Percentiles rank a stretch among this genome's conserved stretches.
Evolutionary conservation across 768 basidiomycete genomes (phyloP).

Genomic region (Mycena pura): DNA sequence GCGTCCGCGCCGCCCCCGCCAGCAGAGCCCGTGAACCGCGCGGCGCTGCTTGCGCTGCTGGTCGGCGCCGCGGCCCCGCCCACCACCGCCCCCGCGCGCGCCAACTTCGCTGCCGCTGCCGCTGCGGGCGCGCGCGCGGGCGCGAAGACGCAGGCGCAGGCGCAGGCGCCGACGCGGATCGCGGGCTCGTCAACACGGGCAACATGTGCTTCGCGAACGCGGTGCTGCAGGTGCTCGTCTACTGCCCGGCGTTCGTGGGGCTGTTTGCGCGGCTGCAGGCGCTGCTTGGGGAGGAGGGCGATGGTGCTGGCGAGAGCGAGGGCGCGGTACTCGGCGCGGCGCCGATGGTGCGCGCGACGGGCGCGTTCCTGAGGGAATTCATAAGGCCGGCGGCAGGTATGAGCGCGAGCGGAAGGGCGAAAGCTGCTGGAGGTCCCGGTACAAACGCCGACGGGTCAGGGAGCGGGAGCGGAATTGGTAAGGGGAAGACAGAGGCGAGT

Average conservation of each 20-base stretch:
- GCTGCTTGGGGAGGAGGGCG: constrained; percentile 34
- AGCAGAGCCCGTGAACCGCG: constrained; percentile 41
- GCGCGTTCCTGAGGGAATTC: constrained; percentile 84
- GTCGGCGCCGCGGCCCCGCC: constrained; percentile 41
- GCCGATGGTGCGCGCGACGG: constrained; percentile 71
- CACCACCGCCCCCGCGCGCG: constrained; percentile 19
- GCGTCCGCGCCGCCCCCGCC: constrained; percentile 42
- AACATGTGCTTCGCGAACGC: constrained; percentile 99
- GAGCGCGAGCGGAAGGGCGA: constrained; percentile 31
- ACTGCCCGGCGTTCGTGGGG: constrained; percentile 85
- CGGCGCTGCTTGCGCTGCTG: constrained; percentile 62
- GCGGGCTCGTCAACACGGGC: constrained; percentile 91
- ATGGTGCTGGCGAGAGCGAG: constrained; percentile 34
- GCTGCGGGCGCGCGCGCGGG: neutral
- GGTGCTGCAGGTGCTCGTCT: constrained; percentile 88
- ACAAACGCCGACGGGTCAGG: no score
- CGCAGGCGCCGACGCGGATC: constrained; percentile 35
- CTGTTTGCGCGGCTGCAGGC: constrained; percentile 58
- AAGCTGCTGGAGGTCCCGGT: neutral
- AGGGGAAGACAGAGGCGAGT: constrained; percentile 43
- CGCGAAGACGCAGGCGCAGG: neutral
- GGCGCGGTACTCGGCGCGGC: constrained; percentile 34
- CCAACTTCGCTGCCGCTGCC: constrained; percentile 14
- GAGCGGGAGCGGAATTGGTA: constrained; percentile 45
- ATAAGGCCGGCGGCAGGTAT: constrained; percentile 38